Evolutionary conservation across 2,329 filamentous ascomycete genomes (phyloP), one percentile per base, ranked within the genome.

Genomic region (Sarocladium brachiariae): DNA sequence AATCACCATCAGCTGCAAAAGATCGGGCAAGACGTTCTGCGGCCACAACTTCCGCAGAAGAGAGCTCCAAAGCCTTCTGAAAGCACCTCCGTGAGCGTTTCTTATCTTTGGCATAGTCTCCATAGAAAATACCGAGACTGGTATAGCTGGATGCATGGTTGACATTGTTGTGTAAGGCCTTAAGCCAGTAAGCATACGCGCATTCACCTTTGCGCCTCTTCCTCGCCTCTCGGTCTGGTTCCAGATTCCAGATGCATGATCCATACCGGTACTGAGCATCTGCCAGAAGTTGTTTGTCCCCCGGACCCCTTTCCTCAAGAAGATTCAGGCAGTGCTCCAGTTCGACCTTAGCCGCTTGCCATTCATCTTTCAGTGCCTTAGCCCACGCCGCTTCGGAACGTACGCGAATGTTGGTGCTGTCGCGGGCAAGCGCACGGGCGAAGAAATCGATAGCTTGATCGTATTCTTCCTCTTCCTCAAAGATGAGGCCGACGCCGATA

Each of bases 51-150:
- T 99, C 93, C 0, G 87, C 84, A 0, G 89, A 73, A 0, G 93
- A 99, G 2, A 99, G 72, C 65, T 99, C 93, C 47, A 99, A 87
- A 0, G 93, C 93, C 64, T 97, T 96, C 60, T 96, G 89, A 61
- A 97, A 97, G 63, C 92, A 97, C 55, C 87, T 84, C n/a, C 88
- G 80, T 8, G 92, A 89, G 61, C 95, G 78, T 60, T 84, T 87
- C 66, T 84, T 89, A 65, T 97, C 93, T 57, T 84, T 89, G 51
- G 81, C 86, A 62, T 96, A 96, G 61, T 97, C 92, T 5, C 84
- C 83, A 62, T 96, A 99, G 70, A 87, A 99, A 7, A 92, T 74
- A 14, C 93, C 93, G 4, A 99, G 78, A 56, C 84, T 90, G 0
- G 91, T 96, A 65, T 97, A 99, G 2, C 91, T 84, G 0, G 93